Evolutionary conservation across 148 eudicot genomes (phyloP).

Genomic region (Amaranthus palmeri): DNA sequence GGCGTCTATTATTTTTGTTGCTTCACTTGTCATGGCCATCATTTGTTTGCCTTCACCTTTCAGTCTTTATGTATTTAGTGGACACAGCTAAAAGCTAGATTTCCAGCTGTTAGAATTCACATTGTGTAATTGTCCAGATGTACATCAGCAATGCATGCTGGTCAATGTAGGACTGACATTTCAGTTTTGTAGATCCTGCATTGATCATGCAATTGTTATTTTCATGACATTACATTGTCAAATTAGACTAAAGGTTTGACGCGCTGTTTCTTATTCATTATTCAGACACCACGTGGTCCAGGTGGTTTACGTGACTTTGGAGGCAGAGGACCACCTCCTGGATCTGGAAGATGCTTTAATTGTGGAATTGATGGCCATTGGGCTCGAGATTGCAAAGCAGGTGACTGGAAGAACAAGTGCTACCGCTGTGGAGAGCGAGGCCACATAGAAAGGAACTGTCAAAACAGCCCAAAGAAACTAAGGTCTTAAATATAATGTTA

Average conservation of each 20-base stretch:
- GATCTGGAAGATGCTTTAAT: slow-evolving; percentile 88
- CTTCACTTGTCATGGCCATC: too few relatives aligned
- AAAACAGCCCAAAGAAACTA: slow-evolving; percentile 76
- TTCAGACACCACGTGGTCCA: slow-evolving; percentile 74
- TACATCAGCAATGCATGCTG: too few relatives aligned
- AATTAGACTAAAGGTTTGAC: not conserved
- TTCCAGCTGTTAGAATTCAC: too few relatives aligned
- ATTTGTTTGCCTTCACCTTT: too few relatives aligned
- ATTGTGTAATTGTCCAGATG: too few relatives aligned
- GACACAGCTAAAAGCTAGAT: too few relatives aligned
- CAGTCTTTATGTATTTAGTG: too few relatives aligned
- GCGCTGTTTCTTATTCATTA: not conserved
- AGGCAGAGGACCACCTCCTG: slow-evolving; percentile 86
- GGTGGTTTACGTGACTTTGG: slow-evolving; percentile 64
- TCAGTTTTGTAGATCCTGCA: too few relatives aligned
- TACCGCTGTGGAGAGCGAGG: slow-evolving; percentile 96
- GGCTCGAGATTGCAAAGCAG: slow-evolving; percentile 95
- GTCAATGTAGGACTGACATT: too few relatives aligned
- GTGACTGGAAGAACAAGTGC: slow-evolving; percentile 97
- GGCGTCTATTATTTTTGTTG: not conserved
- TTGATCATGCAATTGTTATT: not conserved
- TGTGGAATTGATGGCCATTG: slow-evolving; percentile 98
- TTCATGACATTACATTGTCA: not conserved
- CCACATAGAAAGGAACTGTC: slow-evolving; percentile 83
- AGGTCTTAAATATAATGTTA: slow-evolving; percentile 22